Evolutionary conservation across 2,329 filamentous ascomycete species (phyloP).

Genomic region (Pseudocercospora cruenta): DNA sequence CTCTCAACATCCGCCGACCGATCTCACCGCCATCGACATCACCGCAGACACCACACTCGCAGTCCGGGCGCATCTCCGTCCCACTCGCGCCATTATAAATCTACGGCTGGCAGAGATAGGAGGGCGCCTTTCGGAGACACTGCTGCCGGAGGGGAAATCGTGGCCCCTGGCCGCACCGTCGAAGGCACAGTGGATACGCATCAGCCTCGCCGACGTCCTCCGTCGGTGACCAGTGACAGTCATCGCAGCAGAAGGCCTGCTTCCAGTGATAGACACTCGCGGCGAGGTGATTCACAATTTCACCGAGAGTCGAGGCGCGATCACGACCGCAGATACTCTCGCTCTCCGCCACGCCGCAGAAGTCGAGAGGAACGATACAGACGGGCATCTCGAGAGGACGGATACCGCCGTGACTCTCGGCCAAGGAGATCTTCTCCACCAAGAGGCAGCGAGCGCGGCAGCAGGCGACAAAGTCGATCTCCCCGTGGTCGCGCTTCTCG

Average conservation of each 20-base stretch:
- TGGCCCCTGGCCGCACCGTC: slow-evolving; percentile 24
- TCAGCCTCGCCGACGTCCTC: slow-evolving; percentile 45
- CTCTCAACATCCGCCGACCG: slow-evolving; percentile 27
- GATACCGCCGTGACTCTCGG: slow-evolving; percentile 6
- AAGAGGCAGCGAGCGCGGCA: slow-evolving; percentile 14
- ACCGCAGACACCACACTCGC: slow-evolving; percentile 20
- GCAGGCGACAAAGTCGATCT: slow-evolving; percentile 27
- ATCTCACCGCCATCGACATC: slow-evolving; percentile 20
- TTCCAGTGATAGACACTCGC: slow-evolving; percentile 36
- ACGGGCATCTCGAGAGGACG: slow-evolving; percentile 14
- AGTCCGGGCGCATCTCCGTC: slow-evolving; percentile 28
- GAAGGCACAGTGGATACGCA: slow-evolving; percentile 41
- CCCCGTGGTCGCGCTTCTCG: slow-evolving; percentile 16
- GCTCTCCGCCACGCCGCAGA: slow-evolving; percentile 27
- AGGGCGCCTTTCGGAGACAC: slow-evolving; percentile 40
- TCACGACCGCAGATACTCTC: slow-evolving; percentile 22
- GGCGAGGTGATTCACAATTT: slow-evolving; percentile 16
- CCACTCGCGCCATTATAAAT: slow-evolving; percentile 36
- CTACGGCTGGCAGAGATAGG: slow-evolving; percentile 36
- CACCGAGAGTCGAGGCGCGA: slow-evolving; percentile 18
- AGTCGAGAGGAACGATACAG: slow-evolving; percentile 8
- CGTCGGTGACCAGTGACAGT: slow-evolving; percentile 42
- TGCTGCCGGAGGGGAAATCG: slow-evolving; percentile 26
- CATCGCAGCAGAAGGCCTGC: slow-evolving; percentile 34
- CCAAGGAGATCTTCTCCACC: slow-evolving; percentile 13